These are phyloP conservation scores for Lophium mytilinum DNA, from an alignment of 495 filamentous ascomycete genomes.

Conservation along the genomic window DNA sequence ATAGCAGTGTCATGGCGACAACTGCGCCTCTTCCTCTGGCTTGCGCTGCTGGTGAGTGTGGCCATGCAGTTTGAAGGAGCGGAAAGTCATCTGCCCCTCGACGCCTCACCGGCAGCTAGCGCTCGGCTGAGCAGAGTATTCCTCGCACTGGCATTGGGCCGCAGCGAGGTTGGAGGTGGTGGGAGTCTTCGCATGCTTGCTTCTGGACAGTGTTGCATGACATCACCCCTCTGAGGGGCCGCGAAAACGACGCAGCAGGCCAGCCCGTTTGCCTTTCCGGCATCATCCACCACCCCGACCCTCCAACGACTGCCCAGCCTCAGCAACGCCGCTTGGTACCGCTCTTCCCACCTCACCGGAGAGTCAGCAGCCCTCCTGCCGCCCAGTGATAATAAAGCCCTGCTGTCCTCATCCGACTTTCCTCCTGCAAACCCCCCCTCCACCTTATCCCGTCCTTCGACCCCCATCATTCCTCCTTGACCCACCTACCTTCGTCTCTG, in stretches of 20 bases:
- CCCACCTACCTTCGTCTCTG: slow-evolving; percentile 5
- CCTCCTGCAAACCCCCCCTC: neutral
- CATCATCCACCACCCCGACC: neutral
- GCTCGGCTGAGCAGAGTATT: too few species aligned
- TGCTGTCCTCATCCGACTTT: neutral
- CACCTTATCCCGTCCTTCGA: slow-evolving; percentile 12
- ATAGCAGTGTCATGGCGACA: too few species aligned
- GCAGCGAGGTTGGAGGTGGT: too few species aligned
- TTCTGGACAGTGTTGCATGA: neutral
- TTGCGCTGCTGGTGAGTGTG: too few species aligned
- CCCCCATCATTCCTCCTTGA: slow-evolving; percentile 18
- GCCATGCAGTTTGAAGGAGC: too few species aligned
- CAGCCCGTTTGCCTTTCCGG: slow-evolving; percentile 3
- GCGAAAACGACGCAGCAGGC: too few species aligned
- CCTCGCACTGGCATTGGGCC: too few species aligned
- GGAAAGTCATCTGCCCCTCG: too few species aligned
- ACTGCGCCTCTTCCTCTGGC: too few species aligned
- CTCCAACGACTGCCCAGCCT: neutral
- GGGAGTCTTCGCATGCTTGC: neutral
- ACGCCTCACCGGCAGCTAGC: too few species aligned
- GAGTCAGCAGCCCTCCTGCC: neutral
- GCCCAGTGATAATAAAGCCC: neutral
- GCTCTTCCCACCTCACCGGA: neutral
- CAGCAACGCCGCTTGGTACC: neutral
- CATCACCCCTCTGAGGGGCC: neutral